Evolutionary conservation across 805 yeast species (phyloP).

Genomic region (Schwanniomyces yamadae): DNA sequence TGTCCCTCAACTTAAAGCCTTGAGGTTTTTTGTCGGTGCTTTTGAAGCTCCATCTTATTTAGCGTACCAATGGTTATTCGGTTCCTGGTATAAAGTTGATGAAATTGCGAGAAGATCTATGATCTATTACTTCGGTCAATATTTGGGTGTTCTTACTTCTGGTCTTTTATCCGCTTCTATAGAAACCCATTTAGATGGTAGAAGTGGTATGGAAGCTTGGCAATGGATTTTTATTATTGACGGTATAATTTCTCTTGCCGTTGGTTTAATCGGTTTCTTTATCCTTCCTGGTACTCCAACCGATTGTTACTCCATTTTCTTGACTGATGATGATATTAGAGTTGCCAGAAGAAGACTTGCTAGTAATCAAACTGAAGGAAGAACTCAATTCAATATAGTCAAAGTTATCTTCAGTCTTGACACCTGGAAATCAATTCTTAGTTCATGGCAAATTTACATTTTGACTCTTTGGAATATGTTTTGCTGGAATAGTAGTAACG

Average conservation of each 20-base stretch:
- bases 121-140: constrained; percentile 56
- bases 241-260: constrained; percentile 52
- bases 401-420: constrained; percentile 35
- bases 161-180: constrained; percentile 58
- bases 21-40: constrained; percentile 61
- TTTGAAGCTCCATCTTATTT: constrained; percentile 56
- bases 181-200: constrained; percentile 45
- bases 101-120: constrained; percentile 24
- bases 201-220: constrained; percentile 57
- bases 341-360: constrained; percentile 16
- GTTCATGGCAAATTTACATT: constrained; percentile 57
- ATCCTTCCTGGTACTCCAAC: constrained; percentile 62
- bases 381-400: constrained; percentile 18
- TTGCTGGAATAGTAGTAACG: constrained; percentile 58
- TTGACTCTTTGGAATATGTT: constrained; percentile 50
- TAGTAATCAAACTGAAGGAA: constrained; percentile 12
- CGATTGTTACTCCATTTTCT: constrained; percentile 24
- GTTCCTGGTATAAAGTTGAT: constrained; percentile 35
- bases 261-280: constrained; percentile 53
- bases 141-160: constrained; percentile 54
- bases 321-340: constrained; percentile 26
- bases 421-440: constrained; percentile 30
- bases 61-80: constrained; percentile 40
- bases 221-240: constrained; percentile 67
- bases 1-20: constrained; percentile 49